Evolutionary conservation across 2,329 filamentous ascomycete species (phyloP).

Genomic region (Xylaria polymorpha): DNA sequence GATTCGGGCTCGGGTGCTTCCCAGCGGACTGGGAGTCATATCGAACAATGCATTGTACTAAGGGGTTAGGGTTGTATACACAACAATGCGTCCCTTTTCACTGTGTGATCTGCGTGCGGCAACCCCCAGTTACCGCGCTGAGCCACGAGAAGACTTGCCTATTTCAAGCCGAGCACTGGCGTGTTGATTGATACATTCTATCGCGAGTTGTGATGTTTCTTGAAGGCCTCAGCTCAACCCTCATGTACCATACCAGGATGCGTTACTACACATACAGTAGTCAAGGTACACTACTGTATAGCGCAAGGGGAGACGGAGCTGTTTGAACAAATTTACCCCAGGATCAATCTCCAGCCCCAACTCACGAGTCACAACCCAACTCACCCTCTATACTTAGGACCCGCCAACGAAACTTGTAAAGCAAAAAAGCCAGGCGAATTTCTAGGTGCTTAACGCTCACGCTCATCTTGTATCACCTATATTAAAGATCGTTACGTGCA

Average conservation of each 20-base stretch:
- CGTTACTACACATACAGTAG: not conserved
- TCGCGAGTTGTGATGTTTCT: not conserved
- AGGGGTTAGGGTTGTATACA: conserved; percentile 26
- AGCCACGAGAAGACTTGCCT: not conserved
- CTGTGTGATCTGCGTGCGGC: not conserved
- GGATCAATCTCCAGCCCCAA: conserved; percentile 19
- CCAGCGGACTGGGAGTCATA: conserved; percentile 34
- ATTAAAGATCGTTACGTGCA: not conserved
- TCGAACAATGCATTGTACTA: conserved; percentile 31
- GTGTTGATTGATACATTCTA: not conserved
- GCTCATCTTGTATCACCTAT: not conserved
- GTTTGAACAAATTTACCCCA: not conserved
- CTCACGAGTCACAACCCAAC: not conserved
- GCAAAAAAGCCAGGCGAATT: not conserved
- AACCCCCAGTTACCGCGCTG: not conserved
- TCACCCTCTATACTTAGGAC: conserved; percentile 5
- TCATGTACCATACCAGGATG: not conserved
- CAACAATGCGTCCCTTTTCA: conserved; percentile 4
- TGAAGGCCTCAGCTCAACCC: conserved; percentile 1
- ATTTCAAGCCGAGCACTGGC: not conserved
- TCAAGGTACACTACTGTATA: not conserved
- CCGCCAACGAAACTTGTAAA: not conserved
- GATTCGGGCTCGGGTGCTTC: conserved; percentile 35
- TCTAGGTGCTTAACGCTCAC: not conserved
- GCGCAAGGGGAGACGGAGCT: not conserved